Evolutionary conservation across 768 basidiomycete species (phyloP).

Genomic region (Astraeus odoratus): DNA sequence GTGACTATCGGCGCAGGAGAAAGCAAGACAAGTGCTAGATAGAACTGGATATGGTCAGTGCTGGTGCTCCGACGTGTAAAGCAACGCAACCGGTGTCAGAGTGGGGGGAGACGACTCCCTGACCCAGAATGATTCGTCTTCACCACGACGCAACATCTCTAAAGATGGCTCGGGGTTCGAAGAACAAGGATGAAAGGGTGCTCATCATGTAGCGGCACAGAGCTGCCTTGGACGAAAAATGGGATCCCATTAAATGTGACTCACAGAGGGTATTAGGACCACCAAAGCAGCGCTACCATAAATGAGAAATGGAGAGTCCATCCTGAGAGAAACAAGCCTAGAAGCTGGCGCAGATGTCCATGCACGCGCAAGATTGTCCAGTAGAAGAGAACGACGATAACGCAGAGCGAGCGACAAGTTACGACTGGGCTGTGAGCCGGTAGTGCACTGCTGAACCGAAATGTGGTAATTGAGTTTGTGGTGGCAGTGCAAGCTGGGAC

Average conservation of each 20-base stretch:
- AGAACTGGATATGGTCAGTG: slow-evolving; percentile 43
- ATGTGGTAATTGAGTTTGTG: too few relatives aligned
- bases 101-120: slow-evolving; percentile 34
- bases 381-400: neutral
- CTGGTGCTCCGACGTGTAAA: neutral
- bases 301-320: slow-evolving; percentile 22
- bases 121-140: slow-evolving; percentile 57
- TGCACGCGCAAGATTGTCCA: neutral
- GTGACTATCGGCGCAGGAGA: slow-evolving; percentile 65
- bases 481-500: too few relatives aligned
- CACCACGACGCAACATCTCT: slow-evolving; percentile 45
- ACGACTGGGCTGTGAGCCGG: too few relatives aligned
- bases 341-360: neutral
- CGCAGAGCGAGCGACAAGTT: neutral
- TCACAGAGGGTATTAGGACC: slow-evolving; percentile 22
- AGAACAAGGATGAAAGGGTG: slow-evolving; percentile 89
- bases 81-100: slow-evolving; percentile 21
- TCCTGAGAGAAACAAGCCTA: slow-evolving; percentile 2
- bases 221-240: neutral
- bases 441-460: too few relatives aligned
- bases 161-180: slow-evolving; percentile 60
- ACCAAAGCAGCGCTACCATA: slow-evolving; percentile 16
- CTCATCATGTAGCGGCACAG: slow-evolving; percentile 44
- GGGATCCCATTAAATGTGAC: slow-evolving; percentile 14
- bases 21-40: slow-evolving; percentile 63